A percentile compares a stretch with the other conserved stretches of the same genome.
phyloP scores from a whole-genome alignment of 2,329 filamentous ascomycete species.

The Penicillium psychrosexuale region DNA sequence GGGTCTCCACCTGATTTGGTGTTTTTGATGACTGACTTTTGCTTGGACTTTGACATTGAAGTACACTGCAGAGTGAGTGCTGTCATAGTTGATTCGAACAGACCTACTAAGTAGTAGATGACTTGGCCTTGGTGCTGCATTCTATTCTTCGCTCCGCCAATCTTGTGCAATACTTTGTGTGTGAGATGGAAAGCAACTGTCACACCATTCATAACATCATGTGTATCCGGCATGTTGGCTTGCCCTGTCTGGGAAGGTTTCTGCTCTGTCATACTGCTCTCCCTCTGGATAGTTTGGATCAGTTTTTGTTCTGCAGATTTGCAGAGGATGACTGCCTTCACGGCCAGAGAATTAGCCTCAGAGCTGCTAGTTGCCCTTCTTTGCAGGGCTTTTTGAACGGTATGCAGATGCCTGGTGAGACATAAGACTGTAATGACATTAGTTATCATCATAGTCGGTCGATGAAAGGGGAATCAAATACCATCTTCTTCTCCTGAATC shows the following conservation, averaged over 20 bases:
- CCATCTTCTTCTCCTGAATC: not conserved
- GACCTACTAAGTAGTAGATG: slow-evolving; percentile 33
- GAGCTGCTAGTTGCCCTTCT: slow-evolving; percentile 22
- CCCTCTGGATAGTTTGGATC: slow-evolving; percentile 10
- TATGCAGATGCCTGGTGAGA: slow-evolving; percentile 35
- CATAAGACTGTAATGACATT: slow-evolving; percentile 23
- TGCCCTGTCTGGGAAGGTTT: not conserved
- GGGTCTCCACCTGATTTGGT: not conserved
- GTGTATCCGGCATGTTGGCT: slow-evolving; percentile 16
- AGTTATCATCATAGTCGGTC: not conserved
- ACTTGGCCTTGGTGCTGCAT: slow-evolving; percentile 22
- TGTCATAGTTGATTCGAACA: slow-evolving; percentile 33
- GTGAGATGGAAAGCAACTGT: slow-evolving; percentile 27
- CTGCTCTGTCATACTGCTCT: slow-evolving; percentile 8
- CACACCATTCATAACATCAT: slow-evolving; percentile 21
- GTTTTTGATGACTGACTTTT: slow-evolving; percentile 8
- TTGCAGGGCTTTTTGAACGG: slow-evolving; percentile 34
- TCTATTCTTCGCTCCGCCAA: slow-evolving; percentile 16
- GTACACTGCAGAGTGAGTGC: slow-evolving; percentile 28
- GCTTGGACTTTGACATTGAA: slow-evolving; percentile 9
- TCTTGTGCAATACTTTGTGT: slow-evolving; percentile 28
- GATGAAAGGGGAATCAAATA: not conserved
- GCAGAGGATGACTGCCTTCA: slow-evolving; percentile 28
- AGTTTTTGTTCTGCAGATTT: slow-evolving; percentile 27
- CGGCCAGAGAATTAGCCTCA: slow-evolving; percentile 17